Evolutionary conservation across 2,329 filamentous ascomycete species (phyloP), one percentile per base, ranked within the genome.

Genomic region (Fusarium solani-melongenae): DNA sequence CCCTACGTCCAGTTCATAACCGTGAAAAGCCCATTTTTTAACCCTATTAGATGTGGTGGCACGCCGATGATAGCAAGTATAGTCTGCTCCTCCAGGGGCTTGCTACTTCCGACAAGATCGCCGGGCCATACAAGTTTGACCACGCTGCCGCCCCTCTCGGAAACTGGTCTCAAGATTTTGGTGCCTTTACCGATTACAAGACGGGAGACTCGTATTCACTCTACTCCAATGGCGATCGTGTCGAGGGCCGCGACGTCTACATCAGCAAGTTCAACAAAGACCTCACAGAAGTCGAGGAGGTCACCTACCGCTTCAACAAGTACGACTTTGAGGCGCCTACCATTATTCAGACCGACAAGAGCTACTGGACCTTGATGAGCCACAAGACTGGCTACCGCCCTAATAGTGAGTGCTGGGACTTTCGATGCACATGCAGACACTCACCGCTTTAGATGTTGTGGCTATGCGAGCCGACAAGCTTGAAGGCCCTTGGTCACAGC

Each of bases 351-450:
- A 91, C 89, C 0, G 88, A 91, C 36, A 83, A 84, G 67, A 89
- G 87, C 72, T 91, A 91, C 73, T 91, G 87, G 73, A 87, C 88
- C 0, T 75, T 91, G 38, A 90, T 91, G 88, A 89, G 87, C 72
- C 89, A 91, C 70, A 91, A 91, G 82, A 91, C 89, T 0, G 89
- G 89, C 0, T 91, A 91, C 63, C 82, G 89, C n/a, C 89, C 89
- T 1, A 91, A 91, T 60, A 90, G 79, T 80, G 44, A 53, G 77
- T 62, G 0, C 0, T 9, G 0, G 10, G 4, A 0, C 1, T 1
- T 17, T 2, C 1, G 5, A 1, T 5, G 6, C 2, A 1, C 4
- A 2, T 5, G 0, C 5, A 3, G 3, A 15, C 7, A 4, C 22
- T 27, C 39, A 74, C 33, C 1, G 0, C 3, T 0, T 0, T 9